Conservation (phyloP, 2,329 filamentous ascomycete genomes). For the Neopestalotiopsis rosae region DNA sequence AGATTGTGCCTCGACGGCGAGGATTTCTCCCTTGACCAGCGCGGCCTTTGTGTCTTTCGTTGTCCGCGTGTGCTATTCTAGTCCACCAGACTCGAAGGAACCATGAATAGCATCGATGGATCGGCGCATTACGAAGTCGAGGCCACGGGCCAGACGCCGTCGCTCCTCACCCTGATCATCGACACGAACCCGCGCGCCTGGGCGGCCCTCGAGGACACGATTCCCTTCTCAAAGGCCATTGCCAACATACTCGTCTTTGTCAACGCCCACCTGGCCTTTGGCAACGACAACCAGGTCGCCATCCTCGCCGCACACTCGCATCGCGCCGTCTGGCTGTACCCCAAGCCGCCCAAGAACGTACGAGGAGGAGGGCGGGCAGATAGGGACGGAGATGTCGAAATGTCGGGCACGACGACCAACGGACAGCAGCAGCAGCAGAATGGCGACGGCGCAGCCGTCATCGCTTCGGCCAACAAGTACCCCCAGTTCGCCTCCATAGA, state of each 20-base stretch:
- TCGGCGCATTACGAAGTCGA: constrained; percentile 65
- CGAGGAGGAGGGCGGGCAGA: constrained; percentile 28
- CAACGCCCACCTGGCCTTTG: constrained; percentile 94
- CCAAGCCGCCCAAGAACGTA: constrained; percentile 46
- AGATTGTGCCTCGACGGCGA: background rate
- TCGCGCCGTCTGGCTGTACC: constrained; percentile 89
- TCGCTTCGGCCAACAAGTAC: constrained; percentile 80
- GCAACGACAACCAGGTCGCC: constrained; percentile 90
- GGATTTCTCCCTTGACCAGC: background rate
- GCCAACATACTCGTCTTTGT: constrained; percentile 93
- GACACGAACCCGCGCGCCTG: constrained; percentile 97
- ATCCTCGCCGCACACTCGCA: constrained; percentile 89
- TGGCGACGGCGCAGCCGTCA: constrained; percentile 32
- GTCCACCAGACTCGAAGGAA: constrained; percentile 24
- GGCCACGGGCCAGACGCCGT: constrained; percentile 66
- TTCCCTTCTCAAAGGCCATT: constrained; percentile 83
- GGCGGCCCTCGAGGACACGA: constrained; percentile 74
- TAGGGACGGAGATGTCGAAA: constrained; percentile 59
- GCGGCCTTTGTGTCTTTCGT: background rate
- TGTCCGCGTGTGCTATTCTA: background rate
- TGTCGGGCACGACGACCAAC: constrained; percentile 51
- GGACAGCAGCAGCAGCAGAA: constrained; percentile 33
- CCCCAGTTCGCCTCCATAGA: constrained; percentile 90
- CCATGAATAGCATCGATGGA: constrained; percentile 62
- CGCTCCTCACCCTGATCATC: constrained; percentile 87